Conservation (phyloP, 192 early-diverging fungal genomes). For the Linnemannia hyalina region DNA sequence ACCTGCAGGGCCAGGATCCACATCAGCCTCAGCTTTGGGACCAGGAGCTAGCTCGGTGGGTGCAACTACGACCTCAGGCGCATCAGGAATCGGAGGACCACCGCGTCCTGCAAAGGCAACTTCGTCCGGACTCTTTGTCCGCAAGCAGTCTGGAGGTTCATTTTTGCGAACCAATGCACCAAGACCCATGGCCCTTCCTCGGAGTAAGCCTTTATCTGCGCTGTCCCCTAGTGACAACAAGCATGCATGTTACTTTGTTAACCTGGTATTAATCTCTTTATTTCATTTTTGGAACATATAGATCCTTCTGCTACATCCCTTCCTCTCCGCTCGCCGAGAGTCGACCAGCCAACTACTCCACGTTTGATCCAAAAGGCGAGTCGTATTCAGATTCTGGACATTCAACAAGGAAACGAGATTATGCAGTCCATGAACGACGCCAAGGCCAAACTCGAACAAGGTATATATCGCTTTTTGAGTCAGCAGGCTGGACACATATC, state of each 20-base stretch:
- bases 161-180: conserved; percentile 50
- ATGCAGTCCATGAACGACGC: conserved; percentile 52
- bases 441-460: conserved; percentile 36
- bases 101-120: conserved; percentile 24
- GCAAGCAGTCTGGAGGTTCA: conserved; percentile 29
- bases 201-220: conserved; percentile 23
- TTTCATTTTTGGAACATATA: neutral
- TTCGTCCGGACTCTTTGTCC: conserved; percentile 48
- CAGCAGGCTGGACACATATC: no score
- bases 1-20: neutral
- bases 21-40: neutral
- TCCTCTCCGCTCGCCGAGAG: conserved; percentile 40
- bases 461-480: neutral
- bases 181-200: conserved; percentile 39
- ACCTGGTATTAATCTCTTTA: neutral
- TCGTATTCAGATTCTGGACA: conserved; percentile 53
- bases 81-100: conserved; percentile 8
- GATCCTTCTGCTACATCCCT: conserved; percentile 35
- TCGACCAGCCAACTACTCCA: conserved; percentile 40
- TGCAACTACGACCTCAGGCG: neutral
- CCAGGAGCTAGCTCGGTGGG: neutral
- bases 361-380: conserved; percentile 36
- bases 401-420: conserved; percentile 56
- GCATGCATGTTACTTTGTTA: neutral
- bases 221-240: neutral